phyloP scores from a whole-genome alignment of 1,284 basidiomycete genomes.

The Sporisorium reilianum region DNA sequence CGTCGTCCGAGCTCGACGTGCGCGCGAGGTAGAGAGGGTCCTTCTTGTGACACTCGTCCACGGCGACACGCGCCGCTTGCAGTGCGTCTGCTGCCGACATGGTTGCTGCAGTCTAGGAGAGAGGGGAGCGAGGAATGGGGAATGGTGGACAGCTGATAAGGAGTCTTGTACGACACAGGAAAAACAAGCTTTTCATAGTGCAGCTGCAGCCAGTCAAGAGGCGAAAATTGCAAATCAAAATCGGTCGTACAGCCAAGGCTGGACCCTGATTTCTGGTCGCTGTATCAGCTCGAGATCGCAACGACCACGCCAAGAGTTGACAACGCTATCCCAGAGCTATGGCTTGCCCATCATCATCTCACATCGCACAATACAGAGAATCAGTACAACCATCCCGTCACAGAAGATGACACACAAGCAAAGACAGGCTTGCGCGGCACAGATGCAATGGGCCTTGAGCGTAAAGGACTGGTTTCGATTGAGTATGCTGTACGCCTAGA shows the following conservation, averaged over 20 bases:
- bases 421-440: no score
- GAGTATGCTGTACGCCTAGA: background rate
- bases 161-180: background rate
- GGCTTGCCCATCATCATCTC: background rate
- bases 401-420: background rate
- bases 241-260: background rate
- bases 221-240: slow-evolving; percentile 4
- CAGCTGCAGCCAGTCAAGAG: background rate
- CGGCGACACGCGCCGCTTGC: slow-evolving; percentile 37
- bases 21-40: slow-evolving; percentile 49
- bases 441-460: background rate
- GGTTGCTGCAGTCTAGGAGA: no score
- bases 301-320: no score
- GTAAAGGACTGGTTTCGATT: slow-evolving; percentile 1
- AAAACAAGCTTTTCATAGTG: background rate
- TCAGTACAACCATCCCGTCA: no score
- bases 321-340: no score
- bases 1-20: slow-evolving; percentile 8
- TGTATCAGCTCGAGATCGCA: slow-evolving; percentile 1
- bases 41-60: slow-evolving; percentile 50
- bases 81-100: slow-evolving; percentile 38
- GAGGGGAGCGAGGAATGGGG: background rate
- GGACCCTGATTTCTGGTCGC: slow-evolving; percentile 2
- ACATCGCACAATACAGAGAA: background rate
- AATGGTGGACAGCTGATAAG: slow-evolving; percentile 4